Evolutionary conservation across 441 rosid genomes (phyloP).

Genomic region (Kokia cookei): DNA sequence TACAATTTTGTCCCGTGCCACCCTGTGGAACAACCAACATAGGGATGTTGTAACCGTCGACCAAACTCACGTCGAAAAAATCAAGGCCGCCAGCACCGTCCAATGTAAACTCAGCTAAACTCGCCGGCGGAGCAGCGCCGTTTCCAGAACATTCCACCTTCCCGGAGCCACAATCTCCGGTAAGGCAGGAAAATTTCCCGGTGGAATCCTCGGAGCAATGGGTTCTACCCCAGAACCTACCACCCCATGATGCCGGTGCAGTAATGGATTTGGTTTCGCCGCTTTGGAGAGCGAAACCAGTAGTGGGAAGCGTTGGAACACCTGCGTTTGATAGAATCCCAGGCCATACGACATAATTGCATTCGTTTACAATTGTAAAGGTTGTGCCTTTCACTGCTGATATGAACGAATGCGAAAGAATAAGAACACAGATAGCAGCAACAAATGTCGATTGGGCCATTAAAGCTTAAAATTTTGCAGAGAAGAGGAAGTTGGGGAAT

Average conservation of each 20-base stretch:
- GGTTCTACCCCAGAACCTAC: conserved; percentile 92
- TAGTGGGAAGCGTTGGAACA: conserved; percentile 46
- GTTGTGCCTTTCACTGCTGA: conserved; percentile 35
- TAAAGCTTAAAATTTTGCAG: not conserved
- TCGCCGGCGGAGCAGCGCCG: conserved; percentile 80
- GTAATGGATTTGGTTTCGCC: conserved; percentile 46
- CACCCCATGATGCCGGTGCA: conserved; percentile 84
- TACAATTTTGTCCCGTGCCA: conserved; percentile 58
- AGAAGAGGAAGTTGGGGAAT: conserved; percentile 2
- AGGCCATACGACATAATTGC: conserved; percentile 79
- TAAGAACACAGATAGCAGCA: conserved; percentile 12
- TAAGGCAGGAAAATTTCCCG: conserved; percentile 60
- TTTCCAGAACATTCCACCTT: conserved; percentile 64
- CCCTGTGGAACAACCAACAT: conserved; percentile 72
- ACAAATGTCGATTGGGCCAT: conserved; percentile 34
- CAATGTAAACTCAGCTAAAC: conserved; percentile 83
- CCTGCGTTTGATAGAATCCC: conserved; percentile 79
- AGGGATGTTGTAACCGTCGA: conserved; percentile 91
- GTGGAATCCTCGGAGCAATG: conserved; percentile 51
- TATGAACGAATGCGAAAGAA: conserved; percentile 24
- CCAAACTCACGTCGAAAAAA: conserved; percentile 89
- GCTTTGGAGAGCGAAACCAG: conserved; percentile 64
- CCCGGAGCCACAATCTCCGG: conserved; percentile 86
- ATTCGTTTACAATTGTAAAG: conserved; percentile 59
- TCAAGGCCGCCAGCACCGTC: conserved; percentile 74